Evolutionary conservation across 495 filamentous ascomycete species (phyloP).

Genomic region (Daldinia grandis): DNA sequence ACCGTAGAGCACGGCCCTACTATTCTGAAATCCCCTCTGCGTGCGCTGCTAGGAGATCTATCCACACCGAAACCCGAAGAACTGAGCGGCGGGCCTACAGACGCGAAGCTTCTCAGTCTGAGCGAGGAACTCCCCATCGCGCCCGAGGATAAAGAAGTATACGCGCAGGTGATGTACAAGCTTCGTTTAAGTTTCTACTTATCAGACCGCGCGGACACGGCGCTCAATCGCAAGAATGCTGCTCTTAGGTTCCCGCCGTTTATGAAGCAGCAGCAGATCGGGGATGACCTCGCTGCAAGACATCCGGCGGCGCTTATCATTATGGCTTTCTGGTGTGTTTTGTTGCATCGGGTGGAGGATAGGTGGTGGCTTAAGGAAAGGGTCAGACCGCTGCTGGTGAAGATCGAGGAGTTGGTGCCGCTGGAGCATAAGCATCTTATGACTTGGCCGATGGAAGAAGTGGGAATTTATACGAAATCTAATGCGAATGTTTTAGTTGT

Average conservation of each 20-base stretch:
- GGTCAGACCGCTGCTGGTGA: slow-evolving; percentile 20
- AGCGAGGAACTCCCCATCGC: background rate
- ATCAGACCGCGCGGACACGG: slow-evolving; percentile 22
- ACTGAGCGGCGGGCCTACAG: slow-evolving; percentile 11
- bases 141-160: slow-evolving; percentile 8
- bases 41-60: slow-evolving; percentile 22
- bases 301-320: slow-evolving; percentile 32
- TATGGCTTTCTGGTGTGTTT: slow-evolving; percentile 41
- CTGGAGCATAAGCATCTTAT: slow-evolving; percentile 10
- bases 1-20: slow-evolving; percentile 14
- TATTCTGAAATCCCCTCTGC: slow-evolving; percentile 27
- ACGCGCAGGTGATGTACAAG: slow-evolving; percentile 12
- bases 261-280: slow-evolving; percentile 14
- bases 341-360: slow-evolving; percentile 37
- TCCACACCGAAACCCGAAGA: slow-evolving; percentile 15
- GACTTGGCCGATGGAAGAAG: slow-evolving; percentile 19
- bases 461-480: background rate
- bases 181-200: slow-evolving; percentile 32
- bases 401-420: slow-evolving; percentile 33
- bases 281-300: slow-evolving; percentile 15
- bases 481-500: background rate
- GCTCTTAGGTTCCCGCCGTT: slow-evolving; percentile 30
- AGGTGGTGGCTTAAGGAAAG: slow-evolving; percentile 34
- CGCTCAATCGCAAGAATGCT: slow-evolving; percentile 34
- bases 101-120: slow-evolving; percentile 18